phyloP scores from a whole-genome alignment of 2,329 filamentous ascomycete genomes.

The Cladosporium sp. region DNA sequence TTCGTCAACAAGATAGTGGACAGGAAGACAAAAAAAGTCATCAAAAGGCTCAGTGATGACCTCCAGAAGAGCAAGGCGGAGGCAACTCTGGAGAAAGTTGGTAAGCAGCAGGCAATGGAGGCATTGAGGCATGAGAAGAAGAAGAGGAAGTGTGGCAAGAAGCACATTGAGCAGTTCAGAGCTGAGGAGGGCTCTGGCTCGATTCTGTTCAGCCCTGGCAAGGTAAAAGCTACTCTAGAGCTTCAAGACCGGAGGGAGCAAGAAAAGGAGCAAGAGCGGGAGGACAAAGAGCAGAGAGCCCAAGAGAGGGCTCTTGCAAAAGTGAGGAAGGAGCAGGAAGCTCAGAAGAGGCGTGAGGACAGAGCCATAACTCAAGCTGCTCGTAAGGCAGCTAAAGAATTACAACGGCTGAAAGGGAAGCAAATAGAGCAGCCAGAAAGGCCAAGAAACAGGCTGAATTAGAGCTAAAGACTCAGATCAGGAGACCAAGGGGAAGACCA shows the following conservation, averaged over 20 bases:
- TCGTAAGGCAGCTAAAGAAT: background rate
- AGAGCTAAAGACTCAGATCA: background rate
- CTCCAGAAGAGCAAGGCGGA: background rate
- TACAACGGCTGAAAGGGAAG: conserved; percentile 1
- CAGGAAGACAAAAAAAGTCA: background rate
- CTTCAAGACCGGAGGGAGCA: background rate
- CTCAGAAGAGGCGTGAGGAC: background rate
- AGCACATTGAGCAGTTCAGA: background rate
- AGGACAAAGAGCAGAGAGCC: background rate
- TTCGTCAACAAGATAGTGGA: background rate
- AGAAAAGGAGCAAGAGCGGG: background rate
- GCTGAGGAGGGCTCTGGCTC: background rate
- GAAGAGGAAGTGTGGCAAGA: conserved; percentile 2
- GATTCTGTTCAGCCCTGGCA: conserved; percentile 4
- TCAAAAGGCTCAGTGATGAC: conserved; percentile 4
- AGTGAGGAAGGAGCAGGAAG: background rate
- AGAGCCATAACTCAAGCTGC: background rate
- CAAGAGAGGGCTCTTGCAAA: background rate
- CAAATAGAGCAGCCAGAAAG: background rate
- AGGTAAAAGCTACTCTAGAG: background rate
- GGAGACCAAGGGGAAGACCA: no score
- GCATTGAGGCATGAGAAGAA: conserved; percentile 1
- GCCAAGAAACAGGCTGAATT: background rate
- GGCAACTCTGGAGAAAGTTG: background rate
- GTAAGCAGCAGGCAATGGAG: background rate